A percentile compares a stretch with the other conserved stretches of the same genome.
phyloP scores from a whole-genome alignment of 257 asterid genomes.

The Solanum paucissectum region DNA sequence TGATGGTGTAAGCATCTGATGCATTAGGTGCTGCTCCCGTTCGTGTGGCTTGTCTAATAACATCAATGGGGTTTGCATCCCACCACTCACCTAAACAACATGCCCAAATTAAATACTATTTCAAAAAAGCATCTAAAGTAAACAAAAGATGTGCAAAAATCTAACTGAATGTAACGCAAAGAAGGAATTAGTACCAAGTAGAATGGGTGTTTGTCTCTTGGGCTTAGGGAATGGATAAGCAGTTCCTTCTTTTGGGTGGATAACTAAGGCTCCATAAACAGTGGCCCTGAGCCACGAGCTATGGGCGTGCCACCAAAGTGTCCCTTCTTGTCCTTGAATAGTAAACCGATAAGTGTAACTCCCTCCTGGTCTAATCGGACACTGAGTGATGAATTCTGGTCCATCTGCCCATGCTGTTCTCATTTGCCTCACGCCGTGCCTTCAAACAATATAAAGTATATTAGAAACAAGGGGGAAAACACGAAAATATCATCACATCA shows the following conservation, averaged over 20 bases:
- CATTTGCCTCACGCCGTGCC: constrained; percentile 88
- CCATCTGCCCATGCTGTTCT: constrained; percentile 90
- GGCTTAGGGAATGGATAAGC: constrained; percentile 80
- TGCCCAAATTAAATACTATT: not conserved
- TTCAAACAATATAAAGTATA: not conserved
- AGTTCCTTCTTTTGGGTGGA: constrained; percentile 57
- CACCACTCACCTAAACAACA: constrained; percentile 87
- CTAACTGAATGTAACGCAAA: not conserved
- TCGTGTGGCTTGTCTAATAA: constrained; percentile 55
- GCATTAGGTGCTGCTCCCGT: constrained; percentile 77
- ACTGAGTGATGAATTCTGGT: constrained; percentile 78
- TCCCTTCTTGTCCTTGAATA: constrained; percentile 84
- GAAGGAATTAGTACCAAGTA: constrained; percentile 40
- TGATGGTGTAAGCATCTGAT: constrained; percentile 82
- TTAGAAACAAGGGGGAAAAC: not conserved
- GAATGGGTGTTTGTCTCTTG: constrained; percentile 50
- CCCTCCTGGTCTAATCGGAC: constrained; percentile 75
- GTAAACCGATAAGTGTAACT: constrained; percentile 74
- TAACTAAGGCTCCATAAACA: constrained; percentile 68
- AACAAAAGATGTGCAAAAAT: not conserved
- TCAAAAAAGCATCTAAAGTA: not conserved
- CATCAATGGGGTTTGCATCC: constrained; percentile 81
- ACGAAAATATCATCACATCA: not conserved
- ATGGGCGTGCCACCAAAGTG: constrained; percentile 98
- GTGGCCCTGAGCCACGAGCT: constrained; percentile 97